Evolutionary conservation across 2,329 filamentous ascomycete species (phyloP), one percentile per base, ranked within the genome.

Genomic region (Graphiopsis chlorocephala): DNA sequence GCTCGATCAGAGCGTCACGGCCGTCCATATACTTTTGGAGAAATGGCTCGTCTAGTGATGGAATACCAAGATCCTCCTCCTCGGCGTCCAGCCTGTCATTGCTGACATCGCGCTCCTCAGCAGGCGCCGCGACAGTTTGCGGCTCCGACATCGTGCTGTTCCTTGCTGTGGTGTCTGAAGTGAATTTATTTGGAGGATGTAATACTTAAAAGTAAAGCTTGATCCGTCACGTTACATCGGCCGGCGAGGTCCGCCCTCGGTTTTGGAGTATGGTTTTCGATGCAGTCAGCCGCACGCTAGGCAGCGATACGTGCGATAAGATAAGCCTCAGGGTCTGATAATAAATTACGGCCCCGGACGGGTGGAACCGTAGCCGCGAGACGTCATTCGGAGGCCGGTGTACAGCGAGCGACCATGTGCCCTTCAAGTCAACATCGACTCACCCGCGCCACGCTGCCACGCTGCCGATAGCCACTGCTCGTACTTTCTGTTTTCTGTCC

Each of bases 1-100:
- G 86, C 20, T 83, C 83, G 64, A 97, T 90, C 61, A 98, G 84
- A 28, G 87, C 88, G 71, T 89, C 84, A 59, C 93, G 86, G 25
- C 92, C 92, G 50, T 86, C 79, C 45, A 96, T 80, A 73, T 96
- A 97, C 75, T 94, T 88, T 71, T 92, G 87, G 55, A 97, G 85
- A 76, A 96, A 93, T 0, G 89, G 87, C 71, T 96, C 92, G 11
- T 85, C 78, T 8, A 76, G 64, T n/a, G 69, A 70, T 26, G 76
- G 76, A 5, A 78, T 75, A 59, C 81, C 63, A 11, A 64, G 63
- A 23, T 64, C 63, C n/a, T 59, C 63, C 15, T 42, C 73, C 14
- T 78, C 77, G 42, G 77, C 74, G 25, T 60, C 55, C 1, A 14
- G 57, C 12, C 15, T 52, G 17, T 11, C 25, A 17, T 53, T 29